Evolutionary conservation across 768 basidiomycete species (phyloP), one percentile per base, ranked within the genome.

Genomic region (Boletus barrowsii): DNA sequence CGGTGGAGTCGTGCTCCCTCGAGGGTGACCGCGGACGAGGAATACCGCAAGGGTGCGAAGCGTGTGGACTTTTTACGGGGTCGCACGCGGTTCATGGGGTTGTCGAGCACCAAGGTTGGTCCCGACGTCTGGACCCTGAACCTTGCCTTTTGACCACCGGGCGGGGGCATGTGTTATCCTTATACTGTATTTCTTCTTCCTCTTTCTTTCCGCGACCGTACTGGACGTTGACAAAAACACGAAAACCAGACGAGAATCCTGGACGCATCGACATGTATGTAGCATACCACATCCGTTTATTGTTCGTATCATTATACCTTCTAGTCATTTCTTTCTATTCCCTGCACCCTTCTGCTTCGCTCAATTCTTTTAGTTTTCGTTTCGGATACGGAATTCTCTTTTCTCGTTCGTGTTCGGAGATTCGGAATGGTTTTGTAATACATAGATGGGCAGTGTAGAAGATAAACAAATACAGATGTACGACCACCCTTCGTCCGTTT

Each of bases 31-130:
- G 69, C 68, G 24, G 72, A 70, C 32, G 60, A 64, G 26, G 82
- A 83, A 65, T 69, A 72, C 56, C 59, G 58, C 11, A 78, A 78
- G 61, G 81, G 80, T 0, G 59, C 84, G 18, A 82, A 78, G 64
- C 68, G 81, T 47, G 74, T 85, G 0, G 83, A 86, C 64, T 83
- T 82, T 59, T 65, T 86, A 45, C 64, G 71, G 46, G 73, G 67
- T 22, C 68, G 65, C 17, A 73, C 67, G 3, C 72, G 66, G 60
- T 78, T 84, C 65, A 75, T 73, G 55, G 83, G 83, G 17, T 53
- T 82, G 35, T 69, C 75, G 8, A 71, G 76, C 57, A 70, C 66
- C 47, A 64, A 64, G 45, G 59, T 68, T 0, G 68, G 68, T 4
- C 70, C 72, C 7, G 74, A 79, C 33, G 70, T 70, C 2, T 72